phyloP scores from a whole-genome alignment of 1,284 basidiomycete genomes.

The Ganoderma lingzhi region DNA sequence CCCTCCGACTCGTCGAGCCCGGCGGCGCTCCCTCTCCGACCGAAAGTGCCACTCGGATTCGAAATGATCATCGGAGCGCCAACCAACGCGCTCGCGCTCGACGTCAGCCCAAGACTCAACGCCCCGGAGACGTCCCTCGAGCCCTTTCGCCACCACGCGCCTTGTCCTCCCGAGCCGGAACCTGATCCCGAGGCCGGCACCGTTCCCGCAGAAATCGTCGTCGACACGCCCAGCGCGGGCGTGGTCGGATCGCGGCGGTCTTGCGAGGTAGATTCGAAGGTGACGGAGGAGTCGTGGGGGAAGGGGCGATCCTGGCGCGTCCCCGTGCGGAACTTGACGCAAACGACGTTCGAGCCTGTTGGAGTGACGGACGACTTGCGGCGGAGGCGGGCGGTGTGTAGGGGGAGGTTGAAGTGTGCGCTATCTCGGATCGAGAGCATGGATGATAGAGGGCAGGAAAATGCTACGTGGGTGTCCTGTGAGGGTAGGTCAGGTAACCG shows the following conservation, averaged over 20 bases:
- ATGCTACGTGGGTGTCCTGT: constrained; percentile 26
- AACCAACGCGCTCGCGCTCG: constrained; percentile 31
- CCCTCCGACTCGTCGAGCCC: constrained; percentile 24
- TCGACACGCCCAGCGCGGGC: background rate
- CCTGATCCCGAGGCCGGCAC: background rate
- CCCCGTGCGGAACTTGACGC: constrained; percentile 22
- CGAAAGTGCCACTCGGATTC: constrained; percentile 17
- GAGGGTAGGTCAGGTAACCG: background rate
- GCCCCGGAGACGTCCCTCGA: constrained; percentile 33
- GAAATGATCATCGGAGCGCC: constrained; percentile 9
- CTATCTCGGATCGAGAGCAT: constrained; percentile 28
- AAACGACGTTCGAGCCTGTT: constrained; percentile 20
- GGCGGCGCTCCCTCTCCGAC: constrained; percentile 26
- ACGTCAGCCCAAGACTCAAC: constrained; percentile 24
- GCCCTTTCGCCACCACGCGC: constrained; percentile 37
- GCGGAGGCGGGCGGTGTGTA: constrained; percentile 18
- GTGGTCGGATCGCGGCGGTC: constrained; percentile 3
- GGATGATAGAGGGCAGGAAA: constrained; percentile 21
- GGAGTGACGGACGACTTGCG: constrained; percentile 10
- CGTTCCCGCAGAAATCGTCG: background rate
- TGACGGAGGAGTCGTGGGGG: constrained; percentile 16
- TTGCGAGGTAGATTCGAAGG: constrained; percentile 4
- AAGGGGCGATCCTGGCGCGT: constrained; percentile 16
- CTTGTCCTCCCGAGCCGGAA: constrained; percentile 9
- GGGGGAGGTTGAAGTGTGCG: constrained; percentile 20